Conservation (phyloP, 164 flowering plant species). For the Dillenia turbinata region DNA sequence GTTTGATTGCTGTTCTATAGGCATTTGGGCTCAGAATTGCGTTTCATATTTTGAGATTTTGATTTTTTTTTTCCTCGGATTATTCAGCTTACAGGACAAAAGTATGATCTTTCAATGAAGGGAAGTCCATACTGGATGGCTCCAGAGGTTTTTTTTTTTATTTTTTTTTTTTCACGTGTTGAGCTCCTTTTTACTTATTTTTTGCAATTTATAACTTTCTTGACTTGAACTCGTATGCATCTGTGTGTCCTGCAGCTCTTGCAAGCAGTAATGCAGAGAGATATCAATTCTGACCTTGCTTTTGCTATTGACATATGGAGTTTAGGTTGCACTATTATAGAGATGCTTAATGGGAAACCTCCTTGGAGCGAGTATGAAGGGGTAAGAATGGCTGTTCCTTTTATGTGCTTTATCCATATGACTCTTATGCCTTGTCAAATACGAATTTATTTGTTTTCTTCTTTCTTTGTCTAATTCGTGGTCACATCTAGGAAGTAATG, state of each 20-base stretch:
- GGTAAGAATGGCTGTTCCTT: slow-evolving; percentile 36
- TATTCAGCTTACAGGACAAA: slow-evolving; percentile 68
- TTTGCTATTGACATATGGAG: slow-evolving; percentile 95
- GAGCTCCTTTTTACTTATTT: neutral
- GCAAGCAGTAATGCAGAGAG: slow-evolving; percentile 65
- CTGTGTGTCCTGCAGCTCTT: slow-evolving; percentile 45
- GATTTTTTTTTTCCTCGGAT: slow-evolving; percentile 13
- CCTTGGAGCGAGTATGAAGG: slow-evolving; percentile 93
- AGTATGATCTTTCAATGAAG: slow-evolving; percentile 72
- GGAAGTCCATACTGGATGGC: slow-evolving; percentile 99
- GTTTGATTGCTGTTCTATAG: too few relatives aligned
- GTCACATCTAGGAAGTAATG: too few relatives aligned
- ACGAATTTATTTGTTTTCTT: too few relatives aligned
- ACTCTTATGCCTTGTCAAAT: too few relatives aligned
- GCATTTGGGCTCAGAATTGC: too few relatives aligned
- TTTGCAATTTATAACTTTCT: neutral
- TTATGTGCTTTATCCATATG: too few relatives aligned
- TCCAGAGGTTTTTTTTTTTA: slow-evolving; percentile 68
- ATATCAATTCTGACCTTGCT: slow-evolving; percentile 54
- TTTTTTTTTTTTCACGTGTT: slow-evolving; percentile 11
- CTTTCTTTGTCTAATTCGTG: too few relatives aligned
- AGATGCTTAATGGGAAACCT: slow-evolving; percentile 88
- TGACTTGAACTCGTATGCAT: neutral
- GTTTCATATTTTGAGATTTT: too few relatives aligned
- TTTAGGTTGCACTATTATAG: slow-evolving; percentile 92